Evolutionary conservation across 257 asterid species (phyloP).

Genomic region (Avicennia marina): DNA sequence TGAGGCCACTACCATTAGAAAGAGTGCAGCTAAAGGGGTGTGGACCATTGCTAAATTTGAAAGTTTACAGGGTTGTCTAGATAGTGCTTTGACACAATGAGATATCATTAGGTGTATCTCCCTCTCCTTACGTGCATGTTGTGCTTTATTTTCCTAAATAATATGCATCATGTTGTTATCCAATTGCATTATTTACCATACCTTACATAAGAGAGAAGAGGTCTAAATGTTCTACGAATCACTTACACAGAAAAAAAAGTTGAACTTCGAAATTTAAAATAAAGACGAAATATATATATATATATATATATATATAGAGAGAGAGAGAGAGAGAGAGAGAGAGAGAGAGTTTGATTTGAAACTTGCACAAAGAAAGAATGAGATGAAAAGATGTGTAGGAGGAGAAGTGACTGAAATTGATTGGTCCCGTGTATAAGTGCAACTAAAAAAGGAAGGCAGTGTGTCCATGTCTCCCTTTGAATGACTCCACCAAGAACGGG

Average conservation of each 20-base stretch:
- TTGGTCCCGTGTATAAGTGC: conserved; percentile 27
- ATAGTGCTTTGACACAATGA: conserved; percentile 17
- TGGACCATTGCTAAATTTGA: conserved; percentile 35
- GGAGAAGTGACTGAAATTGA: background rate
- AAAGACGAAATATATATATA: too few relatives aligned
- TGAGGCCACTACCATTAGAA: conserved; percentile 24
- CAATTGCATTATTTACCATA: background rate
- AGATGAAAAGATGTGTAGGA: background rate
- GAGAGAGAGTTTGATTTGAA: too few relatives aligned
- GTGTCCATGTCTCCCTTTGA: conserved; percentile 37
- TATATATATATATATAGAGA: too few relatives aligned
- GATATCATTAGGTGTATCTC: background rate
- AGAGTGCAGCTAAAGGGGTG: conserved; percentile 32
- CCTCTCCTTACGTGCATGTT: background rate
- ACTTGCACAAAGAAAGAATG: background rate
- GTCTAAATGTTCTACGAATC: background rate
- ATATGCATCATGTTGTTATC: background rate
- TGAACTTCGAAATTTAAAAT: too few relatives aligned
- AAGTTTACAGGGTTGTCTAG: conserved; percentile 19
- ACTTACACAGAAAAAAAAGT: background rate
- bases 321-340: too few relatives aligned
- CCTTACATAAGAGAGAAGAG: background rate
- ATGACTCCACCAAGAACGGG: conserved; percentile 31
- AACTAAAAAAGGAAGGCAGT: conserved; percentile 24
- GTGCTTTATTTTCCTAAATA: background rate